A percentile compares a stretch with the other conserved stretches of the same genome.
These are phyloP conservation scores for Craterostigma plantagineum DNA, from an alignment of 257 asterid species.

Conservation along the genomic window DNA sequence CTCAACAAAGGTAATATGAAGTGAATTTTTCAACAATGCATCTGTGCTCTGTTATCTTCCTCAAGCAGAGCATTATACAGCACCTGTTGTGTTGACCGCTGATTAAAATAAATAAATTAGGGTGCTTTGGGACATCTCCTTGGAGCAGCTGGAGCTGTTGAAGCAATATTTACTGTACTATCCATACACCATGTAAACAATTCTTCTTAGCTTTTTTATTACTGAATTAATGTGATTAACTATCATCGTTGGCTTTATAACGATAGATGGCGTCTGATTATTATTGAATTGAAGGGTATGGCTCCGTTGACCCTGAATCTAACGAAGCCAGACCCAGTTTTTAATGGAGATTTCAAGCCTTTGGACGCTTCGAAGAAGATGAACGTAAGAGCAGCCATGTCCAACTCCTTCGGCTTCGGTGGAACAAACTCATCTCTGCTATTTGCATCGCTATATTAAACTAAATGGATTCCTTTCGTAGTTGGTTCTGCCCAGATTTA, in stretches of 20 bases:
- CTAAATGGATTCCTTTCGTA: no score
- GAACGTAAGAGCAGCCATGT: slow-evolving; percentile 57
- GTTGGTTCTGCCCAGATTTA: no score
- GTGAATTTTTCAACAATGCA: not conserved
- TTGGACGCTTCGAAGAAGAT: slow-evolving; percentile 53
- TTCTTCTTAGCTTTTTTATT: not conserved
- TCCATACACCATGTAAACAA: slow-evolving; percentile 65
- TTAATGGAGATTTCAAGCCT: slow-evolving; percentile 52
- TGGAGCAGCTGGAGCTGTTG: slow-evolving; percentile 98
- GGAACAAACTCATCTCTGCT: slow-evolving; percentile 83
- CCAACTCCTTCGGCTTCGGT: slow-evolving; percentile 94
- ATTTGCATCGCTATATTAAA: slow-evolving; percentile 37
- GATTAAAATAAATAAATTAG: no score
- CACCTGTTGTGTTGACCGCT: no score
- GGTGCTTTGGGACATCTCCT: slow-evolving; percentile 94
- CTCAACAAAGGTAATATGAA: slow-evolving; percentile 60
- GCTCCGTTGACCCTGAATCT: slow-evolving; percentile 79
- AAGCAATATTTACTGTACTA: slow-evolving; percentile 62
- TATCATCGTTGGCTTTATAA: slow-evolving; percentile 1
- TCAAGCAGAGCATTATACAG: no score
- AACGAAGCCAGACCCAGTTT: slow-evolving; percentile 50
- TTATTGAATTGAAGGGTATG: slow-evolving; percentile 65
- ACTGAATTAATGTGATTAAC: no score
- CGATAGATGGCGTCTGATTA: slow-evolving; percentile 11
- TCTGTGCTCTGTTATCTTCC: no score